These are phyloP conservation scores for Arthroderma uncinatum DNA, from an alignment of 2,329 filamentous ascomycete genomes.

Conservation along the genomic window DNA sequence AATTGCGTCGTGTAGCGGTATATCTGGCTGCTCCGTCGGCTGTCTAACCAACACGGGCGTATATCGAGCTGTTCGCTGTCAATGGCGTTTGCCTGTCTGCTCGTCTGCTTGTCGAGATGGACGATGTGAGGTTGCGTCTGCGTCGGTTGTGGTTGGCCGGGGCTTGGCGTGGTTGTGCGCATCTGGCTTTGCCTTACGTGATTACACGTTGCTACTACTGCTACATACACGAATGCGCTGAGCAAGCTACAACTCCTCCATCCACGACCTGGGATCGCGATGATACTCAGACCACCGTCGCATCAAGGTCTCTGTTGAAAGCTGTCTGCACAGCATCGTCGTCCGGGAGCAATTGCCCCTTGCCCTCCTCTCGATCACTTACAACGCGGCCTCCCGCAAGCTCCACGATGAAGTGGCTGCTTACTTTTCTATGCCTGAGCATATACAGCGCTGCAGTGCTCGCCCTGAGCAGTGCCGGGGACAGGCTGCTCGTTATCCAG, in stretches of 20 bases:
- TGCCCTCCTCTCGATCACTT: conserved; percentile 19
- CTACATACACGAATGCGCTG: not conserved
- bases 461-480: conserved; percentile 68
- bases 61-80: not conserved
- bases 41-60: not conserved
- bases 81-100: not conserved
- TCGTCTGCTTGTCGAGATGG: not conserved
- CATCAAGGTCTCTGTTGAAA: conserved; percentile 1
- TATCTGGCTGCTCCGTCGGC: not conserved
- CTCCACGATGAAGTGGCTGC: conserved; percentile 59
- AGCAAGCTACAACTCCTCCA: not conserved
- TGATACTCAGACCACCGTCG: conserved; percentile 1
- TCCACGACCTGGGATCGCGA: not conserved
- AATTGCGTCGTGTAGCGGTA: not conserved
- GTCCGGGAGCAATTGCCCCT: conserved; percentile 9
- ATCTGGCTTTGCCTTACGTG: not conserved
- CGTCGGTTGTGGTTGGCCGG: not conserved
- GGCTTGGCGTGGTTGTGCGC: not conserved
- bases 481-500: conserved; percentile 71
- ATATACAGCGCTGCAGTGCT: conserved; percentile 40
- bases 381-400: conserved; percentile 21
- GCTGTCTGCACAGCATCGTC: conserved; percentile 9
- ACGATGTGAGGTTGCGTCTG: not conserved
- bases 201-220: not conserved
- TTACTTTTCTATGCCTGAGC: conserved; percentile 59